phyloP scores from a whole-genome alignment of 1,139 yeast genomes.

The Arxiozyma heterogenica region DNA sequence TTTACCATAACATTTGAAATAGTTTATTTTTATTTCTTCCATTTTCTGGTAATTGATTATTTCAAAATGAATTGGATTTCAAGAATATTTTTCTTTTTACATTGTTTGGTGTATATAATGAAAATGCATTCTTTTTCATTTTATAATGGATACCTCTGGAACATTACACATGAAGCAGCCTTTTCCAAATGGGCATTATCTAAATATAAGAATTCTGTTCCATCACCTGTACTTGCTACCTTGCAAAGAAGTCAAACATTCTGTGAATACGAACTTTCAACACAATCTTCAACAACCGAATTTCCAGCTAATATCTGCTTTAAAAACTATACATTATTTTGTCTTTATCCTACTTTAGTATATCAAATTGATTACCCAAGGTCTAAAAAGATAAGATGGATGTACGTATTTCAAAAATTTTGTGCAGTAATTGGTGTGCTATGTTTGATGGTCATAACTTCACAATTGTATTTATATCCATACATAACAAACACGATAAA shows the following conservation, averaged over 20 bases:
- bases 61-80: constrained; percentile 72
- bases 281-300: constrained; percentile 31
- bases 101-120: constrained; percentile 80
- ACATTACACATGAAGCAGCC: constrained; percentile 44
- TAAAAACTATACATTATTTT: constrained; percentile 53
- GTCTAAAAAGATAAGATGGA: constrained; percentile 54
- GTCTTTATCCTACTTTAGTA: constrained; percentile 80
- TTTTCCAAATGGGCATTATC: constrained; percentile 34
- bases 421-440: constrained; percentile 76
- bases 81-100: constrained; percentile 68
- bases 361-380: constrained; percentile 69
- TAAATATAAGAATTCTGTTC: constrained; percentile 18
- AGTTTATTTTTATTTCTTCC: constrained; percentile 37
- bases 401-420: constrained; percentile 54
- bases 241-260: constrained; percentile 45
- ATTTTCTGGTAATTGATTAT: constrained; percentile 41
- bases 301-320: constrained; percentile 67
- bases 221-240: constrained; percentile 24
- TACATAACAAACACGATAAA: constrained; percentile 38
- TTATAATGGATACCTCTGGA: constrained; percentile 82
- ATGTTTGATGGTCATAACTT: constrained; percentile 62
- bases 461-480: constrained; percentile 68
- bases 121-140: constrained; percentile 85
- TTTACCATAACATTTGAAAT: constrained; percentile 50
- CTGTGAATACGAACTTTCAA: constrained; percentile 52